Evolutionary conservation across 306 rosid species (phyloP).

Genomic region (Citrullus amarus): DNA sequence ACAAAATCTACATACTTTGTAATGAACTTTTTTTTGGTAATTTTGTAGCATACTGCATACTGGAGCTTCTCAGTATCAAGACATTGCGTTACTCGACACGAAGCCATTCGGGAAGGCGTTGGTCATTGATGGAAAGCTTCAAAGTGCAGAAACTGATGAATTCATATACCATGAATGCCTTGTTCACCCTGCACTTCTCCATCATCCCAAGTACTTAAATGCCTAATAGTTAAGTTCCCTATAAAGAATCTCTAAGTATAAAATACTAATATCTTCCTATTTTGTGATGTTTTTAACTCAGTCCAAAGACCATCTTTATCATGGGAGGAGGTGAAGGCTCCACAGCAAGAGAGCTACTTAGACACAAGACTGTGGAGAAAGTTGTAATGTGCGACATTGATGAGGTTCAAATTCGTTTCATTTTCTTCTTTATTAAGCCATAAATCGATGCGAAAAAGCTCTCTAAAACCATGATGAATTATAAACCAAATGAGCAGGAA

Average conservation of each 20-base stretch:
- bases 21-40: not conserved
- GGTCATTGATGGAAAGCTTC: constrained; percentile 96
- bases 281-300: constrained; percentile 5
- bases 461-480: not conserved
- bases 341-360: constrained; percentile 87
- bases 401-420: constrained; percentile 33
- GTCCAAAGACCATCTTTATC: constrained; percentile 69
- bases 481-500: constrained; percentile 43
- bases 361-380: constrained; percentile 70
- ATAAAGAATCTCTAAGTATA: not conserved
- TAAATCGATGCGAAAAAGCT: not conserved
- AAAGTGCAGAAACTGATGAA: constrained; percentile 95
- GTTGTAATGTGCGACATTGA: constrained; percentile 96
- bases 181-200: constrained; percentile 86
- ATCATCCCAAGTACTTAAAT: constrained; percentile 55
- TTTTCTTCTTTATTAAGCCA: not conserved
- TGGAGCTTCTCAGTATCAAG: constrained; percentile 86
- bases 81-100: constrained; percentile 88
- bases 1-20: not conserved
- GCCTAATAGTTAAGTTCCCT: not conserved
- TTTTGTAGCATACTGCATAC: constrained; percentile 74
- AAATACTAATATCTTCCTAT: not conserved
- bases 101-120: constrained; percentile 97
- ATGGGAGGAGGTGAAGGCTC: constrained; percentile 99
- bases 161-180: constrained; percentile 95